Evolutionary conservation across 2,329 filamentous ascomycete genomes (phyloP), one percentile per base, ranked within the genome.

Genomic region (Chrysosporium queenslandicum): DNA sequence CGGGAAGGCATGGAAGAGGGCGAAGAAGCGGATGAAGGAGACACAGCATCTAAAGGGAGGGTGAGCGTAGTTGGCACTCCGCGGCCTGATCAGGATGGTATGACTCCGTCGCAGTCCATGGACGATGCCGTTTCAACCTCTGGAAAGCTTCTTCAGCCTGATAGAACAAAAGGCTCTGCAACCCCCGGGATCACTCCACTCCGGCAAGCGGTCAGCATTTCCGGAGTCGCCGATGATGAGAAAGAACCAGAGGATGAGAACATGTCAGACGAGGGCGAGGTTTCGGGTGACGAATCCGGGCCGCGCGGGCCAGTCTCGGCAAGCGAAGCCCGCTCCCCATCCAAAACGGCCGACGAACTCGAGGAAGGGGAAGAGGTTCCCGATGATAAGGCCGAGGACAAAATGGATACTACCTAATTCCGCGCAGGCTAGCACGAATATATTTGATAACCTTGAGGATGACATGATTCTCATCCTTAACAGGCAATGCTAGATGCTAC

Each of bases 1-100:
- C 79, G 88, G 51, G 88, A 94, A 67, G 88, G 87, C 27, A 88
- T 88, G 58, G 83, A 81, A 45, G 83, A 77, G 56, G 75, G 71
- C 3, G 75, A 83, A 59, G 81, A 82, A 34, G 77, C 72, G 4
- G 75, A 76, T 55, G 75, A 77, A 12, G 77, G 68, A 4, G 77
- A 77, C 51, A 68, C 68, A 29, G 71, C 68, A 1, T 77, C 73
- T 1, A 70, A 69, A 34, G 77, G 74, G 18, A 71, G 72, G 57
- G 60, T 64, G 4, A 77, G 71, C 57, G 71, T 68, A 16, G 68
- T 68, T 45, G 75, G 71, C 30, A 78, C 76, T 32, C 77, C 76
- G 18, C 65, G 70, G 50, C 72, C 67, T 21, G 72, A 75, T 52
- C 75, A 72, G 6, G 77, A 79, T 39, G 54, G 14, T 5, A 45